Evolutionary conservation across 2,329 filamentous ascomycete genomes (phyloP), one percentile per base, ranked within the genome.

Genomic region (Trichoderma breve): DNA sequence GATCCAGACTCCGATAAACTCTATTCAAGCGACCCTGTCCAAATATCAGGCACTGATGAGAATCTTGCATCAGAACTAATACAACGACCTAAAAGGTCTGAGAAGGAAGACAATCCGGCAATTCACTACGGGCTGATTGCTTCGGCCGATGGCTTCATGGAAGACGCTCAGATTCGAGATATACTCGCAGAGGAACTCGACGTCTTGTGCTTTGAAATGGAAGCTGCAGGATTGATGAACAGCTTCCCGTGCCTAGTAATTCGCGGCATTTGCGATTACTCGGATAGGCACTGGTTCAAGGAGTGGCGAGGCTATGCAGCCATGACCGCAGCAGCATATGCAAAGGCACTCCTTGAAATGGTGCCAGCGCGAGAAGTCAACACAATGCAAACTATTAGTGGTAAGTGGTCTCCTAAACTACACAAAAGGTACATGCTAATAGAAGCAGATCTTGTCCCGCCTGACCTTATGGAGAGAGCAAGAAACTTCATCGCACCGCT

Each of bases 201-300:
- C 0, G 57, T 60, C 26, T 60, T 60, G 57, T 60, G 57, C 18
- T 60, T 60, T 21, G 57, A 60, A 11, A 60, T 60, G 57, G 57
- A 60, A 60, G 57, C 57, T 6, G 57, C 57, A 34, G 57, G 57
- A 6, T 79, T 84, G 4, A 43, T 43, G 28, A 60, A 60, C 28
- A 12, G 5, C 57, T 60, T 60, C 11, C 57, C 57, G 5, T 34
- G 57, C 5, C 28, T 60, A n/a, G 28, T 60, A 12, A 60, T 60
- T 21, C 57, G 57, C 8, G 57, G 57, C 8, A 60, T 60, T 2
- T 32, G 57, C n/a, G 57, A 60, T 32, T 60, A 60, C 6, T 32
- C 57, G 18, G 57, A 60, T 1, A 21, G 8, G 0, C 57, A 60
- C 18, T 32, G 28, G 57, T n/a, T 11, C 6, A 32, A 60, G 26